These are phyloP conservation scores for Pezicula carpinea DNA, from an alignment of 2,329 filamentous ascomycete genomes.

Conservation along the genomic window DNA sequence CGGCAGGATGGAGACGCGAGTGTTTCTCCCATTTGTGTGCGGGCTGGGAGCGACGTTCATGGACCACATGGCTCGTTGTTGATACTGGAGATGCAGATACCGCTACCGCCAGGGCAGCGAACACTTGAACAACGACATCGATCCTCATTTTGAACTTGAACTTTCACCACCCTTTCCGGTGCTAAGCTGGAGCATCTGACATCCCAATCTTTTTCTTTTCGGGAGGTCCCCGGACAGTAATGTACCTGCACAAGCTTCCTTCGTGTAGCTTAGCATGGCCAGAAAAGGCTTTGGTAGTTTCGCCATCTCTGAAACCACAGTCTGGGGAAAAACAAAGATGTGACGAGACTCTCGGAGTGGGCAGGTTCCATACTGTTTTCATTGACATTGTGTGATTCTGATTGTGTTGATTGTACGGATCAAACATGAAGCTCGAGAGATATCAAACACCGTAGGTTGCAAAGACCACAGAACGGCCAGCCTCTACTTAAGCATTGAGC, in stretches of 20 bases:
- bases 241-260: constrained; percentile 2
- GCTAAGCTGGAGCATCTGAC: constrained; percentile 19
- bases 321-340: not conserved
- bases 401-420: not conserved
- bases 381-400: not conserved
- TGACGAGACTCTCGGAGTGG: not conserved
- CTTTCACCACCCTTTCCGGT: constrained; percentile 14
- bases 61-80: constrained; percentile 20
- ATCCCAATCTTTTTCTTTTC: constrained; percentile 3
- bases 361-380: not conserved
- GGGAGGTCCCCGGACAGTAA: constrained; percentile 8
- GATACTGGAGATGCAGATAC: constrained; percentile 18
- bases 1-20: constrained; percentile 14
- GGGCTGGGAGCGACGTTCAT: constrained; percentile 18
- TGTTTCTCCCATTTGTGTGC: constrained; percentile 17
- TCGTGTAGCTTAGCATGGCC: not conserved
- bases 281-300: not conserved
- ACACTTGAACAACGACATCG: constrained; percentile 15
- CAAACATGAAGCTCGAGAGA: not conserved
- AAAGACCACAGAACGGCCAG: not conserved
- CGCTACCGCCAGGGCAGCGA: constrained; percentile 25
- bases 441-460: constrained; percentile 1
- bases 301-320: not conserved
- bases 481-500: constrained; percentile 10
- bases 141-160: constrained; percentile 18